Percentiles rank a stretch among this genome's conserved stretches.
Evolutionary conservation across 257 asterid genomes (phyloP).

Genomic region (Solanum chmielewskii): DNA sequence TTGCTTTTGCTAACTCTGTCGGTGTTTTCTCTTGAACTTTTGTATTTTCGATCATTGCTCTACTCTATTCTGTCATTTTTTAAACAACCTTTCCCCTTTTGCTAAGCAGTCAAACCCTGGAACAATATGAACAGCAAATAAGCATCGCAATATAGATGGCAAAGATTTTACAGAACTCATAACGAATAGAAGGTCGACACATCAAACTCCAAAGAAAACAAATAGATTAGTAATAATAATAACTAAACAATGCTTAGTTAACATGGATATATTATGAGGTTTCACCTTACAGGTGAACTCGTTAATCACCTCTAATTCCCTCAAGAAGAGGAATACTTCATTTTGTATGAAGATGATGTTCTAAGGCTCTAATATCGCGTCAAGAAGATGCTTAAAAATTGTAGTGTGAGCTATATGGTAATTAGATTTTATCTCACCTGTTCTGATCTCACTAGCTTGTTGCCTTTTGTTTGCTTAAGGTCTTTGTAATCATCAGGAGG

Average conservation of each 20-base stretch:
- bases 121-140: neutral
- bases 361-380: neutral
- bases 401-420: neutral
- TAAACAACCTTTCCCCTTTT: neutral
- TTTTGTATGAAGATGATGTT: neutral
- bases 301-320: neutral
- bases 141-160: neutral
- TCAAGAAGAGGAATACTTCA: neutral
- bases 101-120: conserved; percentile 1
- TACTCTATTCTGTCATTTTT: neutral
- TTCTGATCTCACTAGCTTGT: conserved; percentile 4
- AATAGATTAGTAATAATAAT: neutral
- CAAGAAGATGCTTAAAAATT: neutral
- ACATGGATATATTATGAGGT: neutral
- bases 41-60: neutral
- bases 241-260: neutral
- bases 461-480: conserved; percentile 32
- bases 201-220: neutral
- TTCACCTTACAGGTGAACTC: neutral
- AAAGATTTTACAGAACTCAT: neutral
- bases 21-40: neutral
- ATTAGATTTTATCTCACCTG: neutral
- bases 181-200: neutral
- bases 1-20: neutral
- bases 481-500: conserved; percentile 77